phyloP scores from a whole-genome alignment of 176 grass and related monocot species.

The Pharus latifolius region DNA sequence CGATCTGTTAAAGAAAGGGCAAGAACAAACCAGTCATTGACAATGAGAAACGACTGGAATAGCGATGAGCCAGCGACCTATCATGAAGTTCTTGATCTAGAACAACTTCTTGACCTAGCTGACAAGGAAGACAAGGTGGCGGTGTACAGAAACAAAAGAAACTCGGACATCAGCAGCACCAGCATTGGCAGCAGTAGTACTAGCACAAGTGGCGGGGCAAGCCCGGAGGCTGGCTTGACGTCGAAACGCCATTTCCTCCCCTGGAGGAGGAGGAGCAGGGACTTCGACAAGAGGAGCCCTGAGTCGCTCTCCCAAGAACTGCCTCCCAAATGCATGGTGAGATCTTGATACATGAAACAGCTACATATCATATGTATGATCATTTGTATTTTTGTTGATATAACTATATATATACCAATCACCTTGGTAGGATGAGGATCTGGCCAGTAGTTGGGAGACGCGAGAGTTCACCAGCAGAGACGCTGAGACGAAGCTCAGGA shows the following conservation, averaged over 20 bases:
- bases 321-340: constrained; percentile 18
- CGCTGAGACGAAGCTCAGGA: constrained; percentile 58
- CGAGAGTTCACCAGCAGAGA: constrained; percentile 76
- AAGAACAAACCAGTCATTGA: neutral
- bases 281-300: constrained; percentile 21
- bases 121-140: constrained; percentile 33
- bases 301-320: constrained; percentile 32
- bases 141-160: constrained; percentile 27
- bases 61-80: constrained; percentile 8
- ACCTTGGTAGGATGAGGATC: constrained; percentile 25
- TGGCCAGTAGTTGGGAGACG: constrained; percentile 41
- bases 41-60: neutral
- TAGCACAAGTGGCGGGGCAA: constrained; percentile 38
- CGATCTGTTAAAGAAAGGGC: constrained; percentile 15
- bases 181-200: constrained; percentile 31
- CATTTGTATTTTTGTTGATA: neutral
- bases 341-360: neutral
- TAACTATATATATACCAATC: neutral
- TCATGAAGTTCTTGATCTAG: constrained; percentile 28
- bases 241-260: constrained; percentile 37
- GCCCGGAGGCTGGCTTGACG: constrained; percentile 39
- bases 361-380: neutral
- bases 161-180: constrained; percentile 25
- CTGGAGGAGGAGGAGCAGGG: constrained; percentile 46
- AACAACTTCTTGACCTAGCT: constrained; percentile 40